Base-by-base conservation (phyloP, 148 eudicot species). In the Camellia japonica region DNA sequence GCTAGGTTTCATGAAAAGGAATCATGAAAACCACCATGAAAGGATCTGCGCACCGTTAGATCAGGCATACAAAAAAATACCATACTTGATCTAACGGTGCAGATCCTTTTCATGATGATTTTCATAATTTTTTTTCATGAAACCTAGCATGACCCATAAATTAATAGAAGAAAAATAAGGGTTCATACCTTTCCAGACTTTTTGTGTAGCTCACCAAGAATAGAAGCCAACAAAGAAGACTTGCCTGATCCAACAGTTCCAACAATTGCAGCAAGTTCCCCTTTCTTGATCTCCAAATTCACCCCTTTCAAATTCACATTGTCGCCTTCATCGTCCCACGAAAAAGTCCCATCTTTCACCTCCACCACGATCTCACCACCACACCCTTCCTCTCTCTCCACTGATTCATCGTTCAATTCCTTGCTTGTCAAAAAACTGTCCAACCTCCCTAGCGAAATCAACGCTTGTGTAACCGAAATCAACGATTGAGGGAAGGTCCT, bases 211-310 rank as follows among this genome's bases (percentile, higher is more conserved):
- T 80, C 83, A 5, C 83, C 78, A 42, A 80, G 73, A 66, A 80
- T 58, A 4, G 74, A 52, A 56, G 83, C 79, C 66, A 80, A 74
- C 20, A 80, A 65, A 42, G 83, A 80, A 74, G 83, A 80, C 67
- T 80, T 80, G 8, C 83, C 83, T 4, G 83, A 80, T 68, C 83
- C 83, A 65, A 80, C 78, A 20, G 83, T 80, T 49, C 83, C 83
- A 38, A 80, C 83, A 74, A 80, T 80, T 20, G 83, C 83, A 43
- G 83, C 59, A 16, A 80, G 62, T 65, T 80, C 83, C 46, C 83
- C 78, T 67, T 80, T 80, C 46, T 67, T 80, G 71, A 80, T 80
- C 74, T 49, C 72, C 56, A 74, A 20, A 74, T 80, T 80, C 67
- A 80, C 59, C 20, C 52, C 61, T 66, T 67, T 74, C 58, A 80